Evolutionary conservation across 73 alveolate genomes (phyloP), one percentile per base, ranked within the genome.

Genomic region (Strombidium stylifer): DNA sequence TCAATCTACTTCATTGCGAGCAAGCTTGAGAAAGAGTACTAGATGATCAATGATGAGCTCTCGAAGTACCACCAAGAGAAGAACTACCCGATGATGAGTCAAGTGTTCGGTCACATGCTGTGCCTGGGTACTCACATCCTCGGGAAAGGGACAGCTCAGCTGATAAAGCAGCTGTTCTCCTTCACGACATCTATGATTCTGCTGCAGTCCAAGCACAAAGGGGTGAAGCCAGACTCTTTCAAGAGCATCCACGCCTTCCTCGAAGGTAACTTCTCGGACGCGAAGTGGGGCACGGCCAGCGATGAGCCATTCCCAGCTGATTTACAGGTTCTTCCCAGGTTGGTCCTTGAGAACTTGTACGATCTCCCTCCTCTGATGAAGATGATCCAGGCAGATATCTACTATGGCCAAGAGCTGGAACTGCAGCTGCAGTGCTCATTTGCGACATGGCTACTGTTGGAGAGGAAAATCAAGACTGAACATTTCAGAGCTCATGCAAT

Each of bases 401-500:
- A 64, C 31, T 30, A 25, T 21, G 78, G 66, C 23, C 20, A 64
- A 15, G 78, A 64, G 3, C 15, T 35, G 20, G 78, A 64, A 25
- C 30, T 64, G 19, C 14, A 44, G 23, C 14, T 64, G 28, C 47
- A 64, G 47, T 35, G 41, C 16, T 49, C 66, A 26, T 27, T 65
- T 2, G 30, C 27, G 23, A 51, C 60, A 19, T 18, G 49, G 14
- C 24, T 53, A 19, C 61, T 62, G 0, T 14, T 47, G 11, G 30
- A 48, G 4, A 27, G 49, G 27, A n/a, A 14, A 12, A 35, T 74
- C 11, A 46, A 56, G 31, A 73, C 60, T 35, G 75, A 81, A 0
- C 81, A 75, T 37, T 64, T 44, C 10, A 62, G 78, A 64, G 73
- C 75, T 4, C 68, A 75, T n/a, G 41, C 56, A 42, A 32, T 75